These are phyloP conservation scores for Botrytis byssoidea DNA, from an alignment of 2,329 filamentous ascomycete genomes.

Conservation along the genomic window DNA sequence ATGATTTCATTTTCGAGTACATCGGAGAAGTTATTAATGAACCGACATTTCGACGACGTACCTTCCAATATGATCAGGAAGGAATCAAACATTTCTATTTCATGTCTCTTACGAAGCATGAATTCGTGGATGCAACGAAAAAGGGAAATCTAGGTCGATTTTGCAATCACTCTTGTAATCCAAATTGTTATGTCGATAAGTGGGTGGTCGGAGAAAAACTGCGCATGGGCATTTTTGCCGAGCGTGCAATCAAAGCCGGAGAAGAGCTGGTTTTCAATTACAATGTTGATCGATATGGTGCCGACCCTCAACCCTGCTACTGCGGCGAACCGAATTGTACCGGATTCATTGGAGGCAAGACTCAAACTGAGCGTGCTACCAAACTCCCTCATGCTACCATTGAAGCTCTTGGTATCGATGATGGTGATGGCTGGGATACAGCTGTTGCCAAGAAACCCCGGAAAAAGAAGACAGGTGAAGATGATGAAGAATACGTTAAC, in stretches of 20 bases:
- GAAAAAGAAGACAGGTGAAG: conserved; percentile 88
- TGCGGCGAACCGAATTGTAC: conserved; percentile 93
- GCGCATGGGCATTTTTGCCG: conserved; percentile 97
- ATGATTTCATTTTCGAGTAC: conserved; percentile 97
- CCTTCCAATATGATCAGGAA: conserved; percentile 90
- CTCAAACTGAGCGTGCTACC: conserved; percentile 91
- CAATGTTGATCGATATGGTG: conserved; percentile 97
- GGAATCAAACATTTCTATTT: conserved; percentile 99
- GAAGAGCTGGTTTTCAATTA: conserved; percentile 99
- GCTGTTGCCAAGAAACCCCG: conserved; percentile 84
- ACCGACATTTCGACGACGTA: conserved; percentile 80
- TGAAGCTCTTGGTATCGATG: conserved; percentile 93
- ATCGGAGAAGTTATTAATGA: conserved; percentile 98
- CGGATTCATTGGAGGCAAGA: conserved; percentile 95
- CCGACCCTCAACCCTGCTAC: conserved; percentile 95
- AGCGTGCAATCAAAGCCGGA: conserved; percentile 77
- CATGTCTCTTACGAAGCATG: conserved; percentile 95
- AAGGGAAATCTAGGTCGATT: conserved; percentile 95
- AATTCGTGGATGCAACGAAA: conserved; percentile 97
- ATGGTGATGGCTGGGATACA: conserved; percentile 88
- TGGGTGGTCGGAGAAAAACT: conserved; percentile 98
- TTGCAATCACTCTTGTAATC: conserved; percentile 98
- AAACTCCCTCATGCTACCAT: conserved; percentile 87
- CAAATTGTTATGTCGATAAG: conserved; percentile 98
- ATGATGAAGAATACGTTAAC: conserved; percentile 94